Percentiles rank a stretch among this genome's conserved stretches.
These are phyloP conservation scores for Peronosclerospora sorghi DNA, from an alignment of 352 stramenopile species.

Conservation along the genomic window DNA sequence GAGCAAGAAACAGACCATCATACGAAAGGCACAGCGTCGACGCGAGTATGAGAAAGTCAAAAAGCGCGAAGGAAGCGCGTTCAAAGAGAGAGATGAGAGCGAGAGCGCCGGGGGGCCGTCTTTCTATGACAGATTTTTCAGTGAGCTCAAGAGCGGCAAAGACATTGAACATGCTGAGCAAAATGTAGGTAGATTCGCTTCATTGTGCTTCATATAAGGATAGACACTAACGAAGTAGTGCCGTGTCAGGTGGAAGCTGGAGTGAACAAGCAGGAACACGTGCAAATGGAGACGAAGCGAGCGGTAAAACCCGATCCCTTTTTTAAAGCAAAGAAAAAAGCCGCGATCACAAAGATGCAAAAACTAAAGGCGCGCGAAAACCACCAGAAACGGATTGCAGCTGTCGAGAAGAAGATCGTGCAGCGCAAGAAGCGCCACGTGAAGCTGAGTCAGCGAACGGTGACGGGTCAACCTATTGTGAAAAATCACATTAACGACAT, in stretches of 20 bases:
- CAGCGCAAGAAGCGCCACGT: conserved; percentile 82
- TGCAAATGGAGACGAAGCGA: conserved; percentile 11
- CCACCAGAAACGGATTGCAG: conserved; percentile 36
- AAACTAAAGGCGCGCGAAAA: conserved; percentile 30
- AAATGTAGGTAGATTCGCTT: conserved; percentile 8
- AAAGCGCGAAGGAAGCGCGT: conserved; percentile 29
- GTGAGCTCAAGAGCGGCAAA: conserved; percentile 34
- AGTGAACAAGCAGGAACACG: conserved; percentile 9
- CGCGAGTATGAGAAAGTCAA: conserved; percentile 80
- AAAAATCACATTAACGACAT: conserved; percentile 83
- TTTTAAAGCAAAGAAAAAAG: conserved; percentile 79
- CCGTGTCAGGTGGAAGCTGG: conserved; percentile 13
- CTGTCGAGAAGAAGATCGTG: conserved; percentile 64
- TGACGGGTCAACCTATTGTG: conserved; percentile 70
- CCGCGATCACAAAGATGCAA: conserved; percentile 38
- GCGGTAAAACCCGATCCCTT: conserved; percentile 61
- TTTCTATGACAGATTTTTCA: conserved; percentile 80
- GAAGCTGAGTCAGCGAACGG: conserved; percentile 72
- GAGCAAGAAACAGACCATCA: conserved; percentile 75
- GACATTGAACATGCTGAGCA: conserved; percentile 18
- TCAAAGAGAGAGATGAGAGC: conserved; percentile 3
- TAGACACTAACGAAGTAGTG: not conserved
- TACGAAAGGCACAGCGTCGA: conserved; percentile 68
- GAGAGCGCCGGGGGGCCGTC: conserved; percentile 23
- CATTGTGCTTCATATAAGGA: not conserved